phyloP scores from a whole-genome alignment of 1,284 basidiomycete genomes.

The Marasmius tenuissimus region DNA sequence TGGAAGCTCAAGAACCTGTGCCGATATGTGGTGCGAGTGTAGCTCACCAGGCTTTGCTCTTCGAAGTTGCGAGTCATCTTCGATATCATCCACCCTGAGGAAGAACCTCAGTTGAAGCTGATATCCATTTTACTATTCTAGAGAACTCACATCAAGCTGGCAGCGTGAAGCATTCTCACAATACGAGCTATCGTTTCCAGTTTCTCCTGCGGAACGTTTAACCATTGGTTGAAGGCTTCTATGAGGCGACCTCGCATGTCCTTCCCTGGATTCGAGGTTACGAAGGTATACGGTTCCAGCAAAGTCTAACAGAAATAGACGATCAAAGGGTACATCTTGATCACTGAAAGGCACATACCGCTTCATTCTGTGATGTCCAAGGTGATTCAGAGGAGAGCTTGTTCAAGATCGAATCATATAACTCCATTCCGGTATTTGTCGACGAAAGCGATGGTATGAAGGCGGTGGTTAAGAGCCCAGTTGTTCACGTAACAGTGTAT shows the following conservation, averaged over 20 bases:
- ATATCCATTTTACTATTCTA: not conserved
- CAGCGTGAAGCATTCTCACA: slow-evolving; percentile 93
- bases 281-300: slow-evolving; percentile 89
- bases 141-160: slow-evolving; percentile 80
- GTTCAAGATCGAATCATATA: slow-evolving; percentile 28
- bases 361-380: slow-evolving; percentile 27
- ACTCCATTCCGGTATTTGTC: not conserved
- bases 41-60: slow-evolving; percentile 77
- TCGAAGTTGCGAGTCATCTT: slow-evolving; percentile 91
- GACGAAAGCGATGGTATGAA: not conserved
- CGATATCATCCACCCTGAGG: slow-evolving; percentile 91
- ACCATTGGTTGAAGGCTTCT: slow-evolving; percentile 94
- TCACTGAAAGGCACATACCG: slow-evolving; percentile 15
- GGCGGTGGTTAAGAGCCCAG: too few species aligned
- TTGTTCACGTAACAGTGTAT: too few species aligned
- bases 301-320: slow-evolving; percentile 45
- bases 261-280: slow-evolving; percentile 87
- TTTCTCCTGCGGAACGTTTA: slow-evolving; percentile 75
- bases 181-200: slow-evolving; percentile 76
- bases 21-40: not conserved
- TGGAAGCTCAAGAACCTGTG: not conserved
- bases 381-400: slow-evolving; percentile 24
- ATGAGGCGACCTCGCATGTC: slow-evolving; percentile 90
- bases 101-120: slow-evolving; percentile 7
- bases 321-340: not conserved